Base-by-base conservation (phyloP, 2,329 filamentous ascomycete species). In the Thelonectria blattea region DNA sequence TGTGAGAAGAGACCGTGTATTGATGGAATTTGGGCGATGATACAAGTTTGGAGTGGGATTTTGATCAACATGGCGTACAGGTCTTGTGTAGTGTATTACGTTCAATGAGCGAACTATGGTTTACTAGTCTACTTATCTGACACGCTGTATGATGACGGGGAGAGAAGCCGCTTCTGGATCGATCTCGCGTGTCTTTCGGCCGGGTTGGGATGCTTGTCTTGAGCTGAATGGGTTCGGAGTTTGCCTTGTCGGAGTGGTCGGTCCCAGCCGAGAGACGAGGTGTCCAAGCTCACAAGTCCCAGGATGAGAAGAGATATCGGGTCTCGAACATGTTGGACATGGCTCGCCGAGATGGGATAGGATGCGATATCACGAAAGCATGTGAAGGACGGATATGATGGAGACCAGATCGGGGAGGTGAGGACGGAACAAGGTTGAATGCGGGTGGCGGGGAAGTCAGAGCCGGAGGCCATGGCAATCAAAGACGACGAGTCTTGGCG, bases 1-100 rank as follows among this genome's bases (percentile, higher is more conserved):
- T n/a, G 56, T 75, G 62, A 68, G 48, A 22, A 60, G 20, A 51
- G 49, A 30, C 22, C 34, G 24, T 14, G 24, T 17, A 20, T 24
- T 17, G 37, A 45, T 30, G 17, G 15, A 22, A 39, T 24, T 20
- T 50, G 12, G 22, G 30, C 27, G 45, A 42, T n/a, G 17, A 6
- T 5, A 42, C 15, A 42, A 55, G 22, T 46, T 27, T 42, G 22
- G 34, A 37, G 39, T 11, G 17, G 20, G 54, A 34, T 39, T 14
- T 37, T 49, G 30, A 49, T 14, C 24, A 42, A 15, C 15, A 22
- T 56, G 14, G 53, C n/a, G 41, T 15, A 53, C 34, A 37, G 34
- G 14, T 22, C 22, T n/a, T 50, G 30, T 17, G 10, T 22, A 30
- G 47, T 50, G 47, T 24, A 50, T 34, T 20, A 52, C n/a, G 20